phyloP scores from a whole-genome alignment of 768 basidiomycete species.

The Collybia nuda region DNA sequence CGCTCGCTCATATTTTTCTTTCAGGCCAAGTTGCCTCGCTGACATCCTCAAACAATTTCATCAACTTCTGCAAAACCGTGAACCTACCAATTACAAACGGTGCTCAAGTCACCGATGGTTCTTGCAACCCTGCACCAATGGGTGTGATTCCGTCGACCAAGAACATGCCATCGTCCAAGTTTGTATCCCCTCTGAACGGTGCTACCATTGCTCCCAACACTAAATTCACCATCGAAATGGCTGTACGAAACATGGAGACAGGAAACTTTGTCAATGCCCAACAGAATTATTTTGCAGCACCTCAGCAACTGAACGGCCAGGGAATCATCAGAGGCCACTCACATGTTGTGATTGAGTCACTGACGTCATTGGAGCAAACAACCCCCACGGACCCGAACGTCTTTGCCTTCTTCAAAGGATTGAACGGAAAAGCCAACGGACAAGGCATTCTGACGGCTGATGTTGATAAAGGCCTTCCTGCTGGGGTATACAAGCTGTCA shows the following conservation, averaged over 20 bases:
- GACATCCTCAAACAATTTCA: slow-evolving; percentile 61
- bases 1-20: not conserved
- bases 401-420: slow-evolving; percentile 60
- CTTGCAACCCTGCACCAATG: slow-evolving; percentile 61
- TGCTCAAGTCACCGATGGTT: slow-evolving; percentile 47
- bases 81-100: slow-evolving; percentile 55
- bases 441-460: slow-evolving; percentile 48
- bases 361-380: slow-evolving; percentile 43
- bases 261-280: slow-evolving; percentile 59
- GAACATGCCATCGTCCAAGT: slow-evolving; percentile 51
- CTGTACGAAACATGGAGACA: slow-evolving; percentile 43
- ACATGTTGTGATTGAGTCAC: slow-evolving; percentile 55
- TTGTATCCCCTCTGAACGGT: slow-evolving; percentile 42
- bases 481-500: slow-evolving; percentile 57
- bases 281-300: slow-evolving; percentile 54
- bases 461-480: slow-evolving; percentile 55
- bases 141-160: slow-evolving; percentile 48
- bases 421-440: slow-evolving; percentile 42
- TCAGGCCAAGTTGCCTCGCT: slow-evolving; percentile 51
- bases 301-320: slow-evolving; percentile 48
- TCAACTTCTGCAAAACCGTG: slow-evolving; percentile 50
- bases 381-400: slow-evolving; percentile 45
- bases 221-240: slow-evolving; percentile 52
- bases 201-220: slow-evolving; percentile 42
- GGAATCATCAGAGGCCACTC: slow-evolving; percentile 59